Conservation (phyloP, 1,284 basidiomycete species). For the Boletus sp. region DNA sequence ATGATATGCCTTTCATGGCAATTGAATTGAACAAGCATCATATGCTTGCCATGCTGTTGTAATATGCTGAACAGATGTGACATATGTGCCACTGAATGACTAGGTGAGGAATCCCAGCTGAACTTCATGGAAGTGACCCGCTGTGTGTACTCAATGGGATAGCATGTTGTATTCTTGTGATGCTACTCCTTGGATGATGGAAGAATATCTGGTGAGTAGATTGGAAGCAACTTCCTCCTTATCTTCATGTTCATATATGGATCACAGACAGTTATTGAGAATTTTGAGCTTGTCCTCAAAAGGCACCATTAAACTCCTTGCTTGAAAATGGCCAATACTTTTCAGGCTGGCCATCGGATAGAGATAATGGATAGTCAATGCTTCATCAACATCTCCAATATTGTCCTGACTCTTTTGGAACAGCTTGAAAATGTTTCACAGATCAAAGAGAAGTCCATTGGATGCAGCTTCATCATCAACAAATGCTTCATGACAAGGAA, state of each 20-base stretch:
- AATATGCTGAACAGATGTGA: background rate
- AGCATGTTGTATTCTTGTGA: background rate
- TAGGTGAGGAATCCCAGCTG: background rate
- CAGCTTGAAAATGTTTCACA: background rate
- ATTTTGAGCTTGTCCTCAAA: background rate
- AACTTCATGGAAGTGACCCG: background rate
- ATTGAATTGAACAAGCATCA: background rate
- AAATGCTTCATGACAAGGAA: background rate
- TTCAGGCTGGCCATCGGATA: background rate
- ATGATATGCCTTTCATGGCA: background rate
- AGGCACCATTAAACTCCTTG: background rate
- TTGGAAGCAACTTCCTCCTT: background rate
- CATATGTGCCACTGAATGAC: background rate
- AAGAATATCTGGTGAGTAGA: no score
- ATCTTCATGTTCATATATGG: no score
- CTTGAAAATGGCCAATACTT: background rate
- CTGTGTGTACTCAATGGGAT: background rate
- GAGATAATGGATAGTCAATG: background rate
- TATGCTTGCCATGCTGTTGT: no score
- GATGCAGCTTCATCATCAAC: background rate
- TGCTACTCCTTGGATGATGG: background rate
- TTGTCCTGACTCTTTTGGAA: background rate
- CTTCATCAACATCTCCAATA: background rate
- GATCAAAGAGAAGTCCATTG: background rate
- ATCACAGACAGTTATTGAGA: no score